Conservation (phyloP, 2,329 filamentous ascomycete genomes). For the Aspergillus melleus region DNA sequence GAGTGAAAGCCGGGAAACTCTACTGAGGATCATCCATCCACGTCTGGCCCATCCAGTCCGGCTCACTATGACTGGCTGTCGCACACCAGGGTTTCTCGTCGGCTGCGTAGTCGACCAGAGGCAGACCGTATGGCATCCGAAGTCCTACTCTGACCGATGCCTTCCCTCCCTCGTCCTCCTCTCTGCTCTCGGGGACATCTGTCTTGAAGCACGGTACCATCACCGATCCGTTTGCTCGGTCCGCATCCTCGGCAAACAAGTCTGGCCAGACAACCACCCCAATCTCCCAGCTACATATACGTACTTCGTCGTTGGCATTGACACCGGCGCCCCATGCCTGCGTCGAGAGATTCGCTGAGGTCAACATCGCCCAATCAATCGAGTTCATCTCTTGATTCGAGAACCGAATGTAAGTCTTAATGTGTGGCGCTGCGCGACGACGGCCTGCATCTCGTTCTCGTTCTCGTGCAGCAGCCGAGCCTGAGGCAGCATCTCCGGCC, state of each 20-base stretch:
- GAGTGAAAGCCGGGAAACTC: background rate
- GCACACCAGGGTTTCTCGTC: slow-evolving; percentile 77
- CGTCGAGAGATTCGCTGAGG: slow-evolving; percentile 87
- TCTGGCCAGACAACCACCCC: slow-evolving; percentile 81
- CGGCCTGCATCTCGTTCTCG: slow-evolving; percentile 56
- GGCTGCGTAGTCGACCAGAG: slow-evolving; percentile 64
- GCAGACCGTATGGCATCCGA: slow-evolving; percentile 80
- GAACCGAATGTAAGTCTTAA: slow-evolving; percentile 83
- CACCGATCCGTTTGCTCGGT: slow-evolving; percentile 28
- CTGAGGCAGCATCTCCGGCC: slow-evolving; percentile 58
- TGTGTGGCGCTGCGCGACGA: slow-evolving; percentile 74
- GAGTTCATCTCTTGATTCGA: slow-evolving; percentile 36
- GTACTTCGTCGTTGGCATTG: slow-evolving; percentile 60
- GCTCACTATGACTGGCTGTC: slow-evolving; percentile 53
- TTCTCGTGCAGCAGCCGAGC: background rate
- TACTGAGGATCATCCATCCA: slow-evolving; percentile 32
- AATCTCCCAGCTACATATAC: slow-evolving; percentile 79
- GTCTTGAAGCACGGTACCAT: slow-evolving; percentile 71
- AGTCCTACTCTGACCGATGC: slow-evolving; percentile 59
- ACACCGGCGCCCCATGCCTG: slow-evolving; percentile 79
- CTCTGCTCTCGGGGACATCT: slow-evolving; percentile 51
- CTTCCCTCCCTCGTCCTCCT: slow-evolving; percentile 6
- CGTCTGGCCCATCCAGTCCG: slow-evolving; percentile 58
- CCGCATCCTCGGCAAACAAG: slow-evolving; percentile 38
- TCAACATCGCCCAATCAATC: slow-evolving; percentile 83